phyloP scores from a whole-genome alignment of 2,329 filamentous ascomycete genomes.

The Ampelomyces quisqualis region DNA sequence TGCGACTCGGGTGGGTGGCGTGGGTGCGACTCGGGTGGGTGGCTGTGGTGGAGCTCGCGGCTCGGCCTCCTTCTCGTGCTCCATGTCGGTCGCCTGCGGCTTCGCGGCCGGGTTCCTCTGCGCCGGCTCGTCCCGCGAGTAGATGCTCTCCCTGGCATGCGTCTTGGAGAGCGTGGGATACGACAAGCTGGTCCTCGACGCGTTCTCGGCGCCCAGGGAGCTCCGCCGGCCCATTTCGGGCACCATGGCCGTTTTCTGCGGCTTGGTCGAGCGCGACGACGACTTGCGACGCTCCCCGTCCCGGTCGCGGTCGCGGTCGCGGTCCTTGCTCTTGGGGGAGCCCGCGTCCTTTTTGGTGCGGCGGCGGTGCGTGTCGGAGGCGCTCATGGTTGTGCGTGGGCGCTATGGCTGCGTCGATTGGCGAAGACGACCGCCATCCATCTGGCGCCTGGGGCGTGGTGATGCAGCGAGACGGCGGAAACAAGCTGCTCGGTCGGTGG shows the following conservation, averaged over 20 bases:
- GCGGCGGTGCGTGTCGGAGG: slow-evolving; percentile 40
- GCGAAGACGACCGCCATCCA: slow-evolving; percentile 30
- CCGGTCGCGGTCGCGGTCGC: slow-evolving; percentile 27
- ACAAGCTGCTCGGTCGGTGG: not conserved
- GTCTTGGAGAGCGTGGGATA: slow-evolving; percentile 87
- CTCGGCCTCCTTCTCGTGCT: slow-evolving; percentile 29
- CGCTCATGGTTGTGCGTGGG: slow-evolving; percentile 32
- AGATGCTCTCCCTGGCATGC: slow-evolving; percentile 83
- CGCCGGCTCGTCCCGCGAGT: slow-evolving; percentile 52
- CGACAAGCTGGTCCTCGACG: slow-evolving; percentile 53
- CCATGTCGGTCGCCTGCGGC: slow-evolving; percentile 48
- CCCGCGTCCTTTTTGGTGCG: slow-evolving; percentile 41
- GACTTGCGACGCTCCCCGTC: slow-evolving; percentile 31
- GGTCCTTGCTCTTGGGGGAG: slow-evolving; percentile 28
- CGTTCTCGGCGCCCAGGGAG: slow-evolving; percentile 38
- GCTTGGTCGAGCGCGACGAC: slow-evolving; percentile 27
- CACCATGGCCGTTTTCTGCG: slow-evolving; percentile 44
- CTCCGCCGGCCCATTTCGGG: slow-evolving; percentile 51
- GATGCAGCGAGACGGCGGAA: slow-evolving; percentile 7
- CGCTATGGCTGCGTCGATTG: slow-evolving; percentile 37
- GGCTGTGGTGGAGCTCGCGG: slow-evolving; percentile 10
- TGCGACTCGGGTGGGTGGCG: slow-evolving; percentile 15
- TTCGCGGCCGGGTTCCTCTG: slow-evolving; percentile 36
- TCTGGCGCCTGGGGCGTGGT: slow-evolving; percentile 18
- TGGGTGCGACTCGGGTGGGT: slow-evolving; percentile 1